Conservation (phyloP, 2,329 filamentous ascomycete species). For the Plenodomus biglobosus region DNA sequence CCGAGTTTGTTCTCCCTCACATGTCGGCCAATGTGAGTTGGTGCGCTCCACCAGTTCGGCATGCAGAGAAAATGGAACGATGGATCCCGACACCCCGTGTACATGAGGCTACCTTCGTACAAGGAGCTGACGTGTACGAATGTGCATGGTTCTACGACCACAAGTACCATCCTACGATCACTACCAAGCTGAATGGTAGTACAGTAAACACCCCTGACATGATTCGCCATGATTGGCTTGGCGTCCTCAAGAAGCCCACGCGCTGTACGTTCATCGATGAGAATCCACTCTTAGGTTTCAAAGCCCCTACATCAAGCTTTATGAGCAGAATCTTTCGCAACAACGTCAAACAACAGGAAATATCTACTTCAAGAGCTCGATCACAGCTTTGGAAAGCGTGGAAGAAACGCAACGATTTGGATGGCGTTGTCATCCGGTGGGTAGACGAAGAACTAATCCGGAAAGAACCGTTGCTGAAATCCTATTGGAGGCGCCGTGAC, state of each 20-base stretch:
- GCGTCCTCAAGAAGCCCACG: slow-evolving; percentile 44
- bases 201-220: slow-evolving; percentile 57
- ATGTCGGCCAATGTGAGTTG: slow-evolving; percentile 58
- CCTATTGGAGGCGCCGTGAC: slow-evolving; percentile 45
- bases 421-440: slow-evolving; percentile 45
- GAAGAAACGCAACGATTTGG: slow-evolving; percentile 45
- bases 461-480: slow-evolving; percentile 37
- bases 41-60: slow-evolving; percentile 55
- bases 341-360: slow-evolving; percentile 44
- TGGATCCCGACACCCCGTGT: slow-evolving; percentile 60
- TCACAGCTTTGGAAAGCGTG: slow-evolving; percentile 47
- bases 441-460: slow-evolving; percentile 45
- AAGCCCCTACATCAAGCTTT: slow-evolving; percentile 39
- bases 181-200: slow-evolving; percentile 52
- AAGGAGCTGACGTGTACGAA: slow-evolving; percentile 56
- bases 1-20: slow-evolving; percentile 57
- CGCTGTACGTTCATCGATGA: slow-evolving; percentile 49
- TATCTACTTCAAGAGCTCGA: slow-evolving; percentile 42
- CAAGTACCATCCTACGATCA: slow-evolving; percentile 45
- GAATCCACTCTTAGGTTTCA: slow-evolving; percentile 55
- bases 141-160: slow-evolving; percentile 49
- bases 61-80: slow-evolving; percentile 54
- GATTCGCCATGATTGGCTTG: slow-evolving; percentile 53
- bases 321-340: slow-evolving; percentile 40
- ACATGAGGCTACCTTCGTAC: slow-evolving; percentile 57